Evolutionary conservation across 176 grass and related monocot genomes (phyloP), one percentile per base, ranked within the genome.

Genomic region (Coix lacrymajobi): DNA sequence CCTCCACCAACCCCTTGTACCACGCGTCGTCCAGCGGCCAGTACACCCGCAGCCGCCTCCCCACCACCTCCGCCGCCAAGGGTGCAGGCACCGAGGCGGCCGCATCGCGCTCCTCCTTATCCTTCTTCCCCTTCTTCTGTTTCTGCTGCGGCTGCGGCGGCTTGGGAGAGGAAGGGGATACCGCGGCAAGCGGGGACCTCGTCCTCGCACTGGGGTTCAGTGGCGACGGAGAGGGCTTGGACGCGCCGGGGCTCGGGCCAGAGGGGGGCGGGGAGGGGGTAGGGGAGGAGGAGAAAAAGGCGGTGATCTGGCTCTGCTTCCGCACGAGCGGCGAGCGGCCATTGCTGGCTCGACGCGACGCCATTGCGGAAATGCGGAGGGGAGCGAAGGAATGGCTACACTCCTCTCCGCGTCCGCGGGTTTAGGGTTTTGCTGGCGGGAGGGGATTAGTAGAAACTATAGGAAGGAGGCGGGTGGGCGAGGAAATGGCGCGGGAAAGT

Each of bases 301-400:
- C 58, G 58, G 96, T 98, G 85, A 98, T 95, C 83, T 98, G 92
- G 82, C 89, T 92, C 89, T 98, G 96, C 62, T 95, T 90, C 45
- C 92, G 87, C 13, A 93, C 76, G 60, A 98, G 90, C 24, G 96
- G 96, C 40, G 96, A 98, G 51, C 91, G 96, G 89, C 92, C 92
- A 56, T 92, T 90, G 85, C 91, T 98, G 51, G 84, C 85, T 87
- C 92, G 79, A 51, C 88, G 92, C 28, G 92, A 73, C 69, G 78
- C 52, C 87, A 89, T 89, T 75, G 64, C 62, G 11, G 43, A 24
- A 89, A 85, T 75, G 64, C 62, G 11, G 43, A 24, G 7, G 75
- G 8, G 0, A 25, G 5, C 56, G 30, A 39, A 46, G 61, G 62
- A 38, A 4, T 32, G 65, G 62, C 16, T n/a, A 37, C 16, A 51